A percentile compares a stretch with the other conserved stretches of the same genome.
phyloP scores from a whole-genome alignment of 805 yeast species.

The Nakazawaea peltata region DNA sequence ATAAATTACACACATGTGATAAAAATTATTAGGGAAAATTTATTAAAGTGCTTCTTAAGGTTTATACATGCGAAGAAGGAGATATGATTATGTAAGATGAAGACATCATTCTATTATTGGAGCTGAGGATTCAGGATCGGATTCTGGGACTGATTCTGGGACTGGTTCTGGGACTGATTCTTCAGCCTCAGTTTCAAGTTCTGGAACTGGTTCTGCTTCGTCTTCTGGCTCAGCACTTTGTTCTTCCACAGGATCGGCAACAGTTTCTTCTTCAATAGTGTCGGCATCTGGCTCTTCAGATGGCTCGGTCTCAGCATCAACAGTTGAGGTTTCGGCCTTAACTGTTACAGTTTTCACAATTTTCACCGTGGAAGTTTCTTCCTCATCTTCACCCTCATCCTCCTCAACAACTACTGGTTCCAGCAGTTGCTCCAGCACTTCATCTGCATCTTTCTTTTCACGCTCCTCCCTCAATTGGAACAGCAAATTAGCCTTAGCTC shows the following conservation, averaged over 20 bases:
- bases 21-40: too few species aligned
- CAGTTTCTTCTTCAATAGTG: slow-evolving; percentile 2
- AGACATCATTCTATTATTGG: not conserved
- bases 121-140: not conserved
- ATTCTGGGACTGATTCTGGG: not conserved
- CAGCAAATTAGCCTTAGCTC: slow-evolving; percentile 50
- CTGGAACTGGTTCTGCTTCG: not conserved
- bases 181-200: too few species aligned
- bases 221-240: not conserved
- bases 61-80: not conserved
- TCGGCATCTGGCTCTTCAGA: slow-evolving; percentile 6
- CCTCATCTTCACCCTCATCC: slow-evolving; percentile 2
- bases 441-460: slow-evolving; percentile 21
- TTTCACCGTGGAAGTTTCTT: too few species aligned
- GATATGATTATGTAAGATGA: not conserved
- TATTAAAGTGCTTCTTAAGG: too few species aligned
- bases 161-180: too few species aligned
- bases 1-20: too few species aligned
- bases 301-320: slow-evolving; percentile 9
- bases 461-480: slow-evolving; percentile 46
- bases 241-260: slow-evolving; percentile 1
- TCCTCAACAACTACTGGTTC: not conserved
- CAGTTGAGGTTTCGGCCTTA: not conserved
- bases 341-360: too few species aligned
- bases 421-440: too few species aligned